phyloP scores from a whole-genome alignment of 2,329 filamentous ascomycete species.

The Falciphora oryzae region DNA sequence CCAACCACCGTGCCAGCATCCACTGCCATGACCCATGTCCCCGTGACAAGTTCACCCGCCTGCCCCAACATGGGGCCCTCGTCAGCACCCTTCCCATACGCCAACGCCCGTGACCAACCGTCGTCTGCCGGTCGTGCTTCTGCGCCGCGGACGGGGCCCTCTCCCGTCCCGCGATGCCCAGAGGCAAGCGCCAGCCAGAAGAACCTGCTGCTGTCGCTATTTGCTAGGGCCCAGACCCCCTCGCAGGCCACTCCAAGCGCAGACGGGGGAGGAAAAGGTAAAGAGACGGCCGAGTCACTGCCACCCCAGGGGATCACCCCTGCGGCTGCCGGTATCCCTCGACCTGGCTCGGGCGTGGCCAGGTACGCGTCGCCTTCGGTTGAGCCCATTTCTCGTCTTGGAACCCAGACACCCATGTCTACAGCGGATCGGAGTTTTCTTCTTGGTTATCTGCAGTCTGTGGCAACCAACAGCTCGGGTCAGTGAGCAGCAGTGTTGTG shows the following conservation, averaged over 20 bases:
- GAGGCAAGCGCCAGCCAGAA: constrained; percentile 36
- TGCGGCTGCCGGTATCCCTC: background rate
- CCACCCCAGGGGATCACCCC: background rate
- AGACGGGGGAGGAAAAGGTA: constrained; percentile 18
- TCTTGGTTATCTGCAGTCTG: constrained; percentile 64
- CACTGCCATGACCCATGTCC: background rate
- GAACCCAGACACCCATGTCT: constrained; percentile 52
- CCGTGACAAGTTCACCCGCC: background rate
- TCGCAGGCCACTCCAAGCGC: constrained; percentile 13
- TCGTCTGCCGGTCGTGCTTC: background rate
- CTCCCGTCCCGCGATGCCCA: constrained; percentile 26
- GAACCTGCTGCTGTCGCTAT: constrained; percentile 53
- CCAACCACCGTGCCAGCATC: background rate
- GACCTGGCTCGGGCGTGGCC: constrained; percentile 22
- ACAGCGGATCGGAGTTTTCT: constrained; percentile 71
- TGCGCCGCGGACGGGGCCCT: background rate
- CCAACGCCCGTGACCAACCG: background rate
- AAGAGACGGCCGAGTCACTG: constrained; percentile 16
- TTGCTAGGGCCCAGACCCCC: constrained; percentile 41
- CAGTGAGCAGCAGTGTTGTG: constrained; percentile 20
- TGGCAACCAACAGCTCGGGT: constrained; percentile 33
- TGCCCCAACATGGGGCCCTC: background rate
- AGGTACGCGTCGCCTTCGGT: constrained; percentile 9
- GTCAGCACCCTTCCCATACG: background rate
- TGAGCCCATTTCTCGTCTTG: constrained; percentile 30